Conservation (phyloP, 2,329 filamentous ascomycete species). For the Colletotrichum coccodes region DNA sequence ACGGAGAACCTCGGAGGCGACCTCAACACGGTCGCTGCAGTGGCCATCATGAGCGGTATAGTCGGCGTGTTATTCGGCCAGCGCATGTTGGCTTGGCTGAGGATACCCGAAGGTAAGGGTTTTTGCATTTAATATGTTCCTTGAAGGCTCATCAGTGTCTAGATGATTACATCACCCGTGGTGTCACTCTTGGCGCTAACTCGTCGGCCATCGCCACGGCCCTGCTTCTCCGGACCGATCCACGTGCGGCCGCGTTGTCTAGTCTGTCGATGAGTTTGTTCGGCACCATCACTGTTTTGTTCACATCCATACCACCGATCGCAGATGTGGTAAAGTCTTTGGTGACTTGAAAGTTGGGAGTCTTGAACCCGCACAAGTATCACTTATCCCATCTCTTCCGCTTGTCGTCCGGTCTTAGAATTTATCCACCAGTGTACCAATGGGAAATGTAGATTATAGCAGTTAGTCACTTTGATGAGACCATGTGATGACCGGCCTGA, state of each 20-base stretch:
- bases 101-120: constrained; percentile 61
- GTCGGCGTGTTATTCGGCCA: constrained; percentile 66
- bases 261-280: constrained; percentile 71
- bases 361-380: no score
- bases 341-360: constrained; percentile 40
- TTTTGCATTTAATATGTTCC: not conserved
- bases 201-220: constrained; percentile 70
- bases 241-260: constrained; percentile 67
- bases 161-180: constrained; percentile 73
- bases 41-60: constrained; percentile 70
- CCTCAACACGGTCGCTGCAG: constrained; percentile 62
- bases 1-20: constrained; percentile 67
- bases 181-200: constrained; percentile 69
- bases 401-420: no score
- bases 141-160: not conserved
- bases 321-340: constrained; percentile 57
- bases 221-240: constrained; percentile 64
- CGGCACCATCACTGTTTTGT: constrained; percentile 66
- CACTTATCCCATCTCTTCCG: no score
- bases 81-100: constrained; percentile 57
- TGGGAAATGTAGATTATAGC: no score
- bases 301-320: constrained; percentile 67
- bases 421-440: no score
- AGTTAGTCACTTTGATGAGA: no score
- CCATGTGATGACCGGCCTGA: no score